Base-by-base conservation (phyloP, 2,329 filamentous ascomycete genomes). In the Pyricularia sp. region DNA sequence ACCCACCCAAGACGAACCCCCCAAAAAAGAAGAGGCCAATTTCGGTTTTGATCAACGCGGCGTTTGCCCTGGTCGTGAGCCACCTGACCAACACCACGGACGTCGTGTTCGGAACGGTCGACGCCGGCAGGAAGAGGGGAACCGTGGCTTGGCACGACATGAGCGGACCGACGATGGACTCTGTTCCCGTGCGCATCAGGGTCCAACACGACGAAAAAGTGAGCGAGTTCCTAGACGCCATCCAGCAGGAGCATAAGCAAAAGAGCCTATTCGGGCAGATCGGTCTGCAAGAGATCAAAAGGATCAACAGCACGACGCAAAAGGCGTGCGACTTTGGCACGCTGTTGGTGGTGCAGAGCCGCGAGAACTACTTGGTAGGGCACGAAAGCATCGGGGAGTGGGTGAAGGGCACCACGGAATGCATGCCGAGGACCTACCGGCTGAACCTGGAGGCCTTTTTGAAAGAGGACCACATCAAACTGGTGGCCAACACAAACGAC, bases 131-230 rank as follows among this genome's bases (percentile, higher is more conserved):
- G 0, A 71, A 75, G 9, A 71, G 72, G 0, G 69, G 72, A 1
- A 68, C 76, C 4, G 36, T 65, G 2, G 74, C 73, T 10, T 72
- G 78, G 0, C 72, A 74, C 4, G 68, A 71, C 0, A 74, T 78
- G 6, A 66, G 71, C 5, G 77, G 75, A 0, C 76, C 77, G 1
- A 75, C 74, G 0, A 75, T 79, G 28, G 72, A 74, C 14, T 77
- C 76, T 5, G 71, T 78, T 0, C 77, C 77, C 7, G 64, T 77
- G 1, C 71, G 75, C 14, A 66, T 75, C 3, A 42, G 2, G 12
- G 36, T 42, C 36, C 2, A 42, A 6, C 58, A 30, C 3, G 28
- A 76, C 3, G 31, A 71, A 6, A 65, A 30, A 17, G 42, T 68
- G 25, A 68, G 68, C 4, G 42, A 33, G 31, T 42, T 66, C 30